A percentile compares a stretch with the other conserved stretches of the same genome.
Conservation (phyloP, 2,329 filamentous ascomycete species). For the Aspergillus sp. region DNA sequence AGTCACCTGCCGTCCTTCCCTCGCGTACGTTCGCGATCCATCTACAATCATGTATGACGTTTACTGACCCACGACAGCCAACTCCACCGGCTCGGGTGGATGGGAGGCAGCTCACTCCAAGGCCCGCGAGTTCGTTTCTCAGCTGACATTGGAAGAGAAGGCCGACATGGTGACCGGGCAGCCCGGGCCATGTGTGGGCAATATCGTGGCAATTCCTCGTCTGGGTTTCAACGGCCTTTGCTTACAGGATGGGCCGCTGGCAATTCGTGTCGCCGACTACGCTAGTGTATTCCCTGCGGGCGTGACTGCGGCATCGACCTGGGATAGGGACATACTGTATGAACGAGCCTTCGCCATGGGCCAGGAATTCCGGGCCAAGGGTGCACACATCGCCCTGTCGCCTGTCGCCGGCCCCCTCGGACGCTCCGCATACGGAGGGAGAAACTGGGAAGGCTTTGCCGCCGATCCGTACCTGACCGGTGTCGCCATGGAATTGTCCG, state of each 20-base stretch:
- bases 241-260: conserved; percentile 36
- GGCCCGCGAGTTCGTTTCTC: conserved; percentile 11
- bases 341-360: conserved; percentile 54
- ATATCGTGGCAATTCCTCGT: conserved; percentile 27
- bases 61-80: too few relatives aligned
- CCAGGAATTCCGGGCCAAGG: conserved; percentile 43
- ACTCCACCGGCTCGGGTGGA: not conserved
- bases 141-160: conserved; percentile 24
- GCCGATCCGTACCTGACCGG: conserved; percentile 46
- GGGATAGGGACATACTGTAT: conserved; percentile 57
- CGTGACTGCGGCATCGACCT: conserved; percentile 64
- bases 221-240: conserved; percentile 30
- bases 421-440: conserved; percentile 19
- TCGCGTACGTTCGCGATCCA: too few relatives aligned
- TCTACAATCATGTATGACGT: too few relatives aligned
- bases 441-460: conserved; percentile 42
- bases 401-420: conserved; percentile 44
- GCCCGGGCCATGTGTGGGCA: conserved; percentile 30
- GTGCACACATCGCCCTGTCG: conserved; percentile 42
- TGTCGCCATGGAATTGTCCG: conserved; percentile 37
- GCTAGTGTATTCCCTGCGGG: conserved; percentile 72
- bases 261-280: conserved; percentile 66
- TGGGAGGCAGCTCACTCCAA: not conserved
- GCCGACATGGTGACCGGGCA: conserved; percentile 26
- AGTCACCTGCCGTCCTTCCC: too few relatives aligned